Base-by-base conservation (phyloP, 257 asterid species). In the Leptodermis oblonga region DNA sequence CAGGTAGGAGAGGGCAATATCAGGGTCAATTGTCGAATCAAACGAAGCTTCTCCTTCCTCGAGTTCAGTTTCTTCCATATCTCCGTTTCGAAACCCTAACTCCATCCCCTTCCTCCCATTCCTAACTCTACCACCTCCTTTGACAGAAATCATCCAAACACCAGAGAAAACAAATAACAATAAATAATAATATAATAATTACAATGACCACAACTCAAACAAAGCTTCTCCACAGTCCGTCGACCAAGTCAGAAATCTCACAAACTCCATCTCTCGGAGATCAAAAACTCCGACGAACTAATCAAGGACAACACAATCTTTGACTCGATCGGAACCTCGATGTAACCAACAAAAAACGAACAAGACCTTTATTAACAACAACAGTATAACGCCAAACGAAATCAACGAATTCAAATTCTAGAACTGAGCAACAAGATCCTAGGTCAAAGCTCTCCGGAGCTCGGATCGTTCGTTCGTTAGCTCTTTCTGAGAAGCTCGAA, bases 1-100 rank as follows among this genome's bases (percentile, higher is more conserved):
- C 68, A 95, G 82, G 90, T 95, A 89, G 82, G 99, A 92, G 66
- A 94, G 94, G 72, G 90, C 81, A 78, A 88, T 78, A 82, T 95
- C 99, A 80, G 95, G 99, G 89, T 95, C 99, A 85, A 87, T 79
- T 78, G 84, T 71, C 71, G 97, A 83, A 78, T 80, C 88, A 70
- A 78, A 64, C 82, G 63, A 87, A 76, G 99, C 95, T 76, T 94
- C 98, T 72, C 98, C 99, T 87, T 94, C 99, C 81, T 94, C 99
- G 53, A 94, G 85, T 81, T 92, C 99, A 67, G 84, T 68, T 62
- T 82, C 96, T 34, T 78, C 95, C 97, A 95, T 95, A 56, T 83
- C 89, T 67, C 41, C 74, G 46, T 66, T 51, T 15, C 75, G 74
- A 49, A 87, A 78, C 77, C 91, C 90, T 74, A 85, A 70, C 42